A percentile compares a stretch with the other conserved stretches of the same genome.
phyloP scores from a whole-genome alignment of 495 filamentous ascomycete genomes.

The Chaetomium cochliodes region DNA sequence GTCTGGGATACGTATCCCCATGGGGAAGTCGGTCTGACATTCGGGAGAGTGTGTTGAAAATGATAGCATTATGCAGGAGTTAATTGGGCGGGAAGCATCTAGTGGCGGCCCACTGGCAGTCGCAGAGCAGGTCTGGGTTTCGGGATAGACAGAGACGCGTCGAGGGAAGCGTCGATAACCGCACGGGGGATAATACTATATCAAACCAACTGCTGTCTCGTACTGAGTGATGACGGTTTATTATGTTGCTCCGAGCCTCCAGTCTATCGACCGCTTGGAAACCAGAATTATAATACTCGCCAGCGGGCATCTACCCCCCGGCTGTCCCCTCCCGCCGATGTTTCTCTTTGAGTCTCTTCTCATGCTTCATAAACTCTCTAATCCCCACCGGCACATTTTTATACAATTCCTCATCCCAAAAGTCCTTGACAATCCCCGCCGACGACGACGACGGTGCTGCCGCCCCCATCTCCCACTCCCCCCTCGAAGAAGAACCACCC shows the following conservation, averaged over 20 bases:
- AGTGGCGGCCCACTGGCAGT: constrained; percentile 2
- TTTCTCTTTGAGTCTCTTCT: constrained; percentile 84
- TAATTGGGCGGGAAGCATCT: neutral
- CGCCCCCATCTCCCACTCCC: constrained; percentile 58
- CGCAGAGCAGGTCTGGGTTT: neutral
- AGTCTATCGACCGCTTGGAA: neutral
- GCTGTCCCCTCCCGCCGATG: constrained; percentile 50
- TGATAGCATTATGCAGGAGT: constrained; percentile 14
- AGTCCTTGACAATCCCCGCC: constrained; percentile 41
- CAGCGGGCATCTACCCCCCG: constrained; percentile 32
- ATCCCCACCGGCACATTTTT: constrained; percentile 87
- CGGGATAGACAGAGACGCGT: constrained; percentile 5
- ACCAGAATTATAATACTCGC: constrained; percentile 5
- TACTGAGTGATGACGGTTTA: constrained; percentile 4
- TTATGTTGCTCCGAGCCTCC: constrained; percentile 3
- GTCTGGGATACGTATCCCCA: neutral
- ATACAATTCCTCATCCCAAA: constrained; percentile 65
- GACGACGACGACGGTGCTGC: too few species aligned
- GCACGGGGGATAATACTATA: neutral
- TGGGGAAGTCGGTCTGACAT: neutral
- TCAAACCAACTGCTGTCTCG: neutral
- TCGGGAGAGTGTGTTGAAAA: neutral
- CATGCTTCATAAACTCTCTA: constrained; percentile 93
- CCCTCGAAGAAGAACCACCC: constrained; percentile 67
- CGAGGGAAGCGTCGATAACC: neutral